Evolutionary conservation across 2,329 filamentous ascomycete genomes (phyloP).

Genomic region (Fusarium anguioides): DNA sequence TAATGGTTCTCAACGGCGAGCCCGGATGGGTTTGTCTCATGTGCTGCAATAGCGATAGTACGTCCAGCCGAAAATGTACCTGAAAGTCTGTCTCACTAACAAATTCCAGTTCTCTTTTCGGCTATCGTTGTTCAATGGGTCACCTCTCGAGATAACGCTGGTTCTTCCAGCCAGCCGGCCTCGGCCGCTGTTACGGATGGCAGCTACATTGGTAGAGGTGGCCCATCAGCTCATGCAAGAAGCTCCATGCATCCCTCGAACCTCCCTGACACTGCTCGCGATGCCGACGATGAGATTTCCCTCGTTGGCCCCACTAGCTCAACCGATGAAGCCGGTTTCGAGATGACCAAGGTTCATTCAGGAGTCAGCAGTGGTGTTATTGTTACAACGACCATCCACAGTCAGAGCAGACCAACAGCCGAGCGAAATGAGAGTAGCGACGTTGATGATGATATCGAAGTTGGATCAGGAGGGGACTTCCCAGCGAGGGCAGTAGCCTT

Average conservation of each 20-base stretch:
- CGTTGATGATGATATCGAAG: conserved; percentile 28
- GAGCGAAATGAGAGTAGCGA: conserved; percentile 4
- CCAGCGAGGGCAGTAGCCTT: conserved; percentile 25
- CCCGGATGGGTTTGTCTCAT: conserved; percentile 74
- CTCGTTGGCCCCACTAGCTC: conserved; percentile 40
- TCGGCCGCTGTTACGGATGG: conserved; percentile 23
- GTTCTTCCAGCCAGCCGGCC: conserved; percentile 43
- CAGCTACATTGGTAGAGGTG: conserved; percentile 16
- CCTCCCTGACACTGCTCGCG: conserved; percentile 25
- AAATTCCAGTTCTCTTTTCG: conserved; percentile 65
- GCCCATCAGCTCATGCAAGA: conserved; percentile 13
- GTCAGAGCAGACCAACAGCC: conserved; percentile 47
- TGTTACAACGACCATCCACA: conserved; percentile 53
- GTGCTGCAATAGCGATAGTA: conserved; percentile 73
- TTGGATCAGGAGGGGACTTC: conserved; percentile 16
- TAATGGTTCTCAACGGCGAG: conserved; percentile 69
- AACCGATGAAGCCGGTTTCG: conserved; percentile 29
- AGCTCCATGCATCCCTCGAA: conserved; percentile 12
- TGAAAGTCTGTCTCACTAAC: background rate
- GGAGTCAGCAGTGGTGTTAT: conserved; percentile 45
- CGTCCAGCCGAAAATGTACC: conserved; percentile 35
- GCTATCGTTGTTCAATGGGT: conserved; percentile 72
- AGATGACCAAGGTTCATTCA: conserved; percentile 34
- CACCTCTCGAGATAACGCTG: conserved; percentile 59
- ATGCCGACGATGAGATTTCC: conserved; percentile 44